phyloP scores from a whole-genome alignment of 345 rosid genomes.

The Pseudoturritis turrita region DNA sequence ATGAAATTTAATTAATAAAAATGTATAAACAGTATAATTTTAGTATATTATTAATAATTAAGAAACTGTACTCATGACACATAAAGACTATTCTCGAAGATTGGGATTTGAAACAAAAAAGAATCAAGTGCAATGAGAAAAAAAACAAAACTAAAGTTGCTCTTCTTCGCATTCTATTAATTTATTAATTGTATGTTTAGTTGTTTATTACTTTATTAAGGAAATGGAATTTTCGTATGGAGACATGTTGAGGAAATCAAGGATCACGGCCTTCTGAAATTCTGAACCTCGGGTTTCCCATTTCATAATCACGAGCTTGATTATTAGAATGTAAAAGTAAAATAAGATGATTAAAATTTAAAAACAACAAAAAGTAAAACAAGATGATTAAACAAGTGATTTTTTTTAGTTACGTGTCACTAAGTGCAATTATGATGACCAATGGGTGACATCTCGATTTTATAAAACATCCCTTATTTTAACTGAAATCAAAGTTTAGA shows the following conservation, averaged over 20 bases:
- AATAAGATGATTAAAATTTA: not conserved
- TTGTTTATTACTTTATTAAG: not conserved
- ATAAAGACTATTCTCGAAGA: not conserved
- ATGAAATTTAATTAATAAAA: too few relatives aligned
- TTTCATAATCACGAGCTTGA: slow-evolving; percentile 29
- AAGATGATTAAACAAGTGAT: not conserved
- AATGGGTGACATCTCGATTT: slow-evolving; percentile 20
- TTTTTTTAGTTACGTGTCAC: slow-evolving; percentile 10
- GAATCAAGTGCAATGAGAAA: not conserved
- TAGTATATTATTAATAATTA: too few relatives aligned
- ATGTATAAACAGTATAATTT: too few relatives aligned
- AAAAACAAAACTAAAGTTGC: not conserved
- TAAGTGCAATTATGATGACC: slow-evolving; percentile 24
- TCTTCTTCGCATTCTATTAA: not conserved
- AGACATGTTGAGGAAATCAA: slow-evolving; percentile 32
- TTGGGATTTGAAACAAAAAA: slow-evolving; percentile 1
- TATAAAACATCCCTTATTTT: not conserved
- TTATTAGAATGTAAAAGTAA: slow-evolving; percentile 8
- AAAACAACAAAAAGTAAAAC: not conserved
- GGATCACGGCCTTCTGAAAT: slow-evolving; percentile 33
- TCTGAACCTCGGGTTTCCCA: slow-evolving; percentile 22
- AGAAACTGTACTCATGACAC: not conserved
- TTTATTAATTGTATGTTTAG: not conserved
- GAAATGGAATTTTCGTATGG: not conserved
- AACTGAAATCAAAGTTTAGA: not conserved